Conservation (phyloP, 257 asterid species). For the Salvia rosmarinus region DNA sequence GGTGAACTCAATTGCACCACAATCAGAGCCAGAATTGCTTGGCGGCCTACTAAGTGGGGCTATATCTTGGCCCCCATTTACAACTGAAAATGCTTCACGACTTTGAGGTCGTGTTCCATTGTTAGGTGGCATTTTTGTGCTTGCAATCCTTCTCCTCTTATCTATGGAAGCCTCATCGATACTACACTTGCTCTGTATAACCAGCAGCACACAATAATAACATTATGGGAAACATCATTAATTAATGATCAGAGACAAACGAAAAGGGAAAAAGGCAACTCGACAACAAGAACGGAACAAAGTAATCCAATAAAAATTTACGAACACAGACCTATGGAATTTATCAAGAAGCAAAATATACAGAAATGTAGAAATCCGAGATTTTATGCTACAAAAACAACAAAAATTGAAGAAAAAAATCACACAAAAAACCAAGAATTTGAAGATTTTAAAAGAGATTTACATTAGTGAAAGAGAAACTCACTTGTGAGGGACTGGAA, state of each 20-base stretch:
- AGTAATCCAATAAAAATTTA: neutral
- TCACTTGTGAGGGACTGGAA: constrained; percentile 45
- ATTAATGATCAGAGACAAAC: neutral
- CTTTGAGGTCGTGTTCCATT: constrained; percentile 49
- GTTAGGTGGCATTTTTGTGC: constrained; percentile 58
- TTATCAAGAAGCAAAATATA: constrained; percentile 1
- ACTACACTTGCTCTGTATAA: constrained; percentile 55
- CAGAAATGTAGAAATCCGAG: neutral
- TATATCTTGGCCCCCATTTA: constrained; percentile 77
- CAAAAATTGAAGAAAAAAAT: neutral
- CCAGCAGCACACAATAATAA: neutral
- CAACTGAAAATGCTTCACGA: constrained; percentile 74
- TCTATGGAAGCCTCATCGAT: constrained; percentile 67
- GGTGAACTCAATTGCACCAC: constrained; percentile 58
- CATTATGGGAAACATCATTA: neutral
- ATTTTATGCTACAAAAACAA: neutral
- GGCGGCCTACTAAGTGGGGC: constrained; percentile 65
- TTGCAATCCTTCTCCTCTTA: constrained; percentile 68
- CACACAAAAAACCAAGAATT: neutral
- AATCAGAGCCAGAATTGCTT: constrained; percentile 68
- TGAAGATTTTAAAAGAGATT: neutral
- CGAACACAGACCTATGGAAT: neutral
- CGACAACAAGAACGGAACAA: neutral
- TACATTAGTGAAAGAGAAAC: constrained; percentile 19
- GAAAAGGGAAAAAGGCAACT: neutral